These are phyloP conservation scores for Orbilia brochopaga DNA, from an alignment of 2,329 filamentous ascomycete species.

Conservation along the genomic window DNA sequence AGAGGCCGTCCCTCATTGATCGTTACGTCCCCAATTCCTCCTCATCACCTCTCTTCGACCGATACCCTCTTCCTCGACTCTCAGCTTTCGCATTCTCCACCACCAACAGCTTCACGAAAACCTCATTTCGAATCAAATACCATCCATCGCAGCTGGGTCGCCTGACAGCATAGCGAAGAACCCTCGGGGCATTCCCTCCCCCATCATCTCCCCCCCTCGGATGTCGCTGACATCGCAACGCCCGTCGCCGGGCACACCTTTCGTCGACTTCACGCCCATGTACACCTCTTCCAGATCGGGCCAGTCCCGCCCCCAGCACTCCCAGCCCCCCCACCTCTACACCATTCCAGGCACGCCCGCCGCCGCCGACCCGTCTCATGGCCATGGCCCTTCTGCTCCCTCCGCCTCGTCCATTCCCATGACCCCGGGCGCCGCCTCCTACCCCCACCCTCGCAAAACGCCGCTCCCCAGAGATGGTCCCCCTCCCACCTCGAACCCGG, in stretches of 20 bases:
- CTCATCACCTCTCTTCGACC: slow-evolving; percentile 2
- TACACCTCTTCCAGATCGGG: slow-evolving; percentile 10
- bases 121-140: no score
- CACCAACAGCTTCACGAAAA: no score
- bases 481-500: slow-evolving; percentile 26
- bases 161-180: no score
- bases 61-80: background rate
- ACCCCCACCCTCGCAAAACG: slow-evolving; percentile 37
- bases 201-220: slow-evolving; percentile 11
- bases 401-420: slow-evolving; percentile 40
- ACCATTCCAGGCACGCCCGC: slow-evolving; percentile 49
- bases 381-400: background rate
- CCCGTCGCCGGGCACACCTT: slow-evolving; percentile 44
- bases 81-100: no score
- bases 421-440: slow-evolving; percentile 31
- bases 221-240: slow-evolving; percentile 51
- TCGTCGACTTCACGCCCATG: slow-evolving; percentile 46
- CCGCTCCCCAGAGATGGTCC: slow-evolving; percentile 32
- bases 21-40: background rate
- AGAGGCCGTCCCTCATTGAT: background rate
- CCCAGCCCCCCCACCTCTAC: slow-evolving; percentile 48
- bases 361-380: background rate
- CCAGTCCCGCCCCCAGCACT: slow-evolving; percentile 36
- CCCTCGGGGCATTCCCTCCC: background rate
- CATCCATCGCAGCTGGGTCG: no score